Percentiles rank a stretch among this genome's conserved stretches.
phyloP scores from a whole-genome alignment of 2,329 filamentous ascomycete species.

The Massarina eburnea region DNA sequence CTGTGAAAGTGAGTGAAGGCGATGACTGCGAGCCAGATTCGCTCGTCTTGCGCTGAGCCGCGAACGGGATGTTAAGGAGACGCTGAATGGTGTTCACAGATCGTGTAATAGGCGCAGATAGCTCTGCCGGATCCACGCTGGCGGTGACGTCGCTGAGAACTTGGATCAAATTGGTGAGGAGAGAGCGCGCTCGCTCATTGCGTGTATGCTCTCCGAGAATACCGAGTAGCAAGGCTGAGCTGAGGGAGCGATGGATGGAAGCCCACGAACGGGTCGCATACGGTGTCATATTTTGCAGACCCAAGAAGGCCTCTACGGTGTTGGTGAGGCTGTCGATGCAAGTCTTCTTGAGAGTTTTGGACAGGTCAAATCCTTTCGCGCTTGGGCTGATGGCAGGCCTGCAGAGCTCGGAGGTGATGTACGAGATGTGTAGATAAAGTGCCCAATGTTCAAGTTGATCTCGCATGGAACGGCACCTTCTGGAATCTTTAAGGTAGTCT shows the following conservation, averaged over 20 bases:
- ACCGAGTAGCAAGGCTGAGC: constrained; percentile 47
- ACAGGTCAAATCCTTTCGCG: constrained; percentile 47
- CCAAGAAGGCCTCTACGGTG: constrained; percentile 63
- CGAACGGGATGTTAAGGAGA: constrained; percentile 38
- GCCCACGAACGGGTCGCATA: constrained; percentile 49
- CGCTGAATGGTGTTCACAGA: constrained; percentile 50
- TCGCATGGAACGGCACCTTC: constrained; percentile 49
- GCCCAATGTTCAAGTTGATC: constrained; percentile 63
- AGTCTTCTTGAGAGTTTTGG: constrained; percentile 53
- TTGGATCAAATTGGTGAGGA: constrained; percentile 50
- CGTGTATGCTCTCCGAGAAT: constrained; percentile 48
- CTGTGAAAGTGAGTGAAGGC: constrained; percentile 36
- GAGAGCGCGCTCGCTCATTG: constrained; percentile 48
- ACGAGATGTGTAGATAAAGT: constrained; percentile 63
- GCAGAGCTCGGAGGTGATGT: constrained; percentile 64
- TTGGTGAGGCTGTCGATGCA: constrained; percentile 59
- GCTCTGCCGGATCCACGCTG: constrained; percentile 50
- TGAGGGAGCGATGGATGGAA: constrained; percentile 48
- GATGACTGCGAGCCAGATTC: constrained; percentile 34
- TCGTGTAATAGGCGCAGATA: constrained; percentile 51
- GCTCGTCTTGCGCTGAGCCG: constrained; percentile 24
- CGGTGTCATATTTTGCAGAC: constrained; percentile 55
- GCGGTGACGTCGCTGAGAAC: constrained; percentile 51
- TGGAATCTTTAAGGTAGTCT: constrained; percentile 58
- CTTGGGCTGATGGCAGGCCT: constrained; percentile 60